Evolutionary conservation across 2,329 filamentous ascomycete species (phyloP), one percentile per base, ranked within the genome.

Genomic region (Beauveria scarabaeidicola): DNA sequence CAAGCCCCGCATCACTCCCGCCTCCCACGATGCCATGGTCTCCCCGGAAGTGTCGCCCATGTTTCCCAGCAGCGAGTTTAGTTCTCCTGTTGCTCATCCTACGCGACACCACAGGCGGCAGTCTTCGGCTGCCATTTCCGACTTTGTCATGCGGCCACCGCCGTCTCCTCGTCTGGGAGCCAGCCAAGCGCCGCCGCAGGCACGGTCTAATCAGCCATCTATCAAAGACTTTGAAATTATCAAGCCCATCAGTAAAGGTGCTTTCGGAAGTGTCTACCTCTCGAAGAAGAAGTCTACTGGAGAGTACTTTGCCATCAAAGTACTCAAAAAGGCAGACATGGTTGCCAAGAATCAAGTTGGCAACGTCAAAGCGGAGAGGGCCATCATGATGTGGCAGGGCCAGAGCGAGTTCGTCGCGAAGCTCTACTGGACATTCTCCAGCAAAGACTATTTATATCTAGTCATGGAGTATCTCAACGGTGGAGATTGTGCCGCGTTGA

Each of bases 331-430:
- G 75, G 92, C 94, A n/a, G 94, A 99, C 78, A 99, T 99, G 94
- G 91, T 99, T 63, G 94, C 94, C 63, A 99, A 99, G 75, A 99
- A 99, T 72, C 94, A 99, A 71, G 92, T 99, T 66, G 96, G 94
- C 66, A 99, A 99, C 69, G 94, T 99, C 69, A 97, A 99, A 74
- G 94, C 95, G 9, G 94, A 99, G 74, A 85, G 94, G 65, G 95
- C 95, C 23, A 99, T 99, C 70, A 97, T 99, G 94, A 99, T 99
- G 94, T 97, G 94, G 90, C 94, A 99, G 75, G 94, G 94, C 23
- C 91, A 97, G 73, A 99, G 95, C 72, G 94, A 99, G 62, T 99
- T 99, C 71, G 94, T 99, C 61, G 94, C 94, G 27, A 99, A 99
- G 76, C 81, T 99, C 13, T 99, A 97, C 76, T 99, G 95, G 95